These are phyloP conservation scores for Wickerhamomyces sp. DNA, from an alignment of 1,139 yeast genomes.

Conservation along the genomic window DNA sequence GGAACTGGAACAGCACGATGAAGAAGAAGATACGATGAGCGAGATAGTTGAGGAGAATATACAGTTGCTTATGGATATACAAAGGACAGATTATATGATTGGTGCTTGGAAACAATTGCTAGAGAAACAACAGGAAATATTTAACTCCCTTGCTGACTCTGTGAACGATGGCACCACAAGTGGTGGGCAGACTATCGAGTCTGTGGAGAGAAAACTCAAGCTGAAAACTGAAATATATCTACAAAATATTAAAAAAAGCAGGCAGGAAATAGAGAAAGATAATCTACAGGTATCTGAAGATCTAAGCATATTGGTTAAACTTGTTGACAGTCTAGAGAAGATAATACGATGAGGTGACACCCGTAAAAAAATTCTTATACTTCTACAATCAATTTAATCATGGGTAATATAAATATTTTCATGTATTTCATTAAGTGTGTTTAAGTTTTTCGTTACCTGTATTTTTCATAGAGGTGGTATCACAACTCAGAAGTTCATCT, in stretches of 20 bases:
- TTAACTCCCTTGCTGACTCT: slow-evolving; percentile 37
- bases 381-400: not conserved
- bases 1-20: too few species aligned
- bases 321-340: not conserved
- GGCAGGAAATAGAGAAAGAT: not conserved
- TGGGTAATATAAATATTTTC: not conserved
- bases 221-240: not conserved
- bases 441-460: slow-evolving; percentile 1
- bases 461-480: not conserved
- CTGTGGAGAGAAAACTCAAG: not conserved
- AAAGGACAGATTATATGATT: slow-evolving; percentile 37
- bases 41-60: slow-evolving; percentile 35
- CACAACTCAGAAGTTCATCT: not conserved
- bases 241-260: not conserved
- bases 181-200: not conserved
- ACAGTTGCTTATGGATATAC: slow-evolving; percentile 38
- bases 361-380: not conserved
- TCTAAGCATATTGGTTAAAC: not conserved
- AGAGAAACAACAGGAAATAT: slow-evolving; percentile 36
- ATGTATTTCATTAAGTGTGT: not conserved
- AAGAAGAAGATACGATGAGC: slow-evolving; percentile 13
- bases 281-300: not conserved
- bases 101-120: slow-evolving; percentile 34
- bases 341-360: too few species aligned
- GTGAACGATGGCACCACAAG: slow-evolving; percentile 10